Evolutionary conservation across 352 stramenopile genomes (phyloP), one percentile per base, ranked within the genome.

Genomic region (Sclerospora graminicola): DNA sequence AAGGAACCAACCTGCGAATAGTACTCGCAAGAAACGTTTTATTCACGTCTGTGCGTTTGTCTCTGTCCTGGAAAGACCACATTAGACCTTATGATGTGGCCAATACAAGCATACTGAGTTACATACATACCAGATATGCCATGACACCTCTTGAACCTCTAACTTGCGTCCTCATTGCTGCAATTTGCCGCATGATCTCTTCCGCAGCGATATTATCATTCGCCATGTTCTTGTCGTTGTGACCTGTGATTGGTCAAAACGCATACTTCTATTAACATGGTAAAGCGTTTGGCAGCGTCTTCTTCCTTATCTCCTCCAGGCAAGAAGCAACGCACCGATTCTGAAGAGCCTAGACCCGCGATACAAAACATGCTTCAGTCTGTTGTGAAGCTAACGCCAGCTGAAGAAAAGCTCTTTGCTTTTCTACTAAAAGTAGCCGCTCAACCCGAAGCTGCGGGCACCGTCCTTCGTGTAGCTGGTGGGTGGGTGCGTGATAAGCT

Each of bases 401-500:
- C 59, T 1, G 75, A 88, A 54, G 40, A 64, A 10, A 55, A 79
- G 47, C 63, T 90, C 20, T 88, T 88, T 46, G 45, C 54, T 8
- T 81, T 84, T 31, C 47, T 90, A 16, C 37, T 76, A 45, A 54
- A 79, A 6, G 74, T 88, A 18, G 70, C 69, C 19, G 61, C 69
- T 16, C 69, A 84, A 24, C 69, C 71, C 30, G 47, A 50, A 15
- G 61, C 57, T 18, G 45, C 67, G 16, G 52, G 41, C 34, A 57
- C 89, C 5, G 96, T 91, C 15, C 57, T 99, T 10, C 82, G 96
- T 31, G 92, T 99, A 18, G 95, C 95, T 21, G 96, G 96, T 28
- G 96, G 96, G n/a, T 99, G 96, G 96, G 96, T 99, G n/a, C 87
- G 96, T 18, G 95, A 99, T 64, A 99, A 99, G 71, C 69, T 99